phyloP scores from a whole-genome alignment of 805 yeast species.

The Hanseniaspora singularis region DNA sequence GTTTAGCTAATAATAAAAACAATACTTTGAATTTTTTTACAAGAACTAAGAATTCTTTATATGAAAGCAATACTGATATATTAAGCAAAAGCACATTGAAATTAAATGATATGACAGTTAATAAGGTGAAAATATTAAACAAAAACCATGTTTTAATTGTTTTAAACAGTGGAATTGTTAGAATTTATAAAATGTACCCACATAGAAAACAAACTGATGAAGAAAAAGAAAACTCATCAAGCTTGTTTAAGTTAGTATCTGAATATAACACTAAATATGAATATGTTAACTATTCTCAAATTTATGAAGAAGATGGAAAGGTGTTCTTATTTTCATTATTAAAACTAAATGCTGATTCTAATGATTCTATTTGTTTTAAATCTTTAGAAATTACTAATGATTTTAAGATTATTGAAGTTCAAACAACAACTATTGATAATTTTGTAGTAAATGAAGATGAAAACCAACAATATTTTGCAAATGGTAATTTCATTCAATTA shows the following conservation, averaged over 20 bases:
- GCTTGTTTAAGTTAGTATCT: slow-evolving; percentile 18
- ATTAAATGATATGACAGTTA: slow-evolving; percentile 18
- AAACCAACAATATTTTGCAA: slow-evolving; percentile 23
- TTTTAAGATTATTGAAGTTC: slow-evolving; percentile 21
- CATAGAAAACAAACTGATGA: slow-evolving; percentile 19
- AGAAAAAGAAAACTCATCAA: not conserved
- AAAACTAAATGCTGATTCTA: slow-evolving; percentile 20
- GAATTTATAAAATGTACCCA: slow-evolving; percentile 19
- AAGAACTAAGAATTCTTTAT: slow-evolving; percentile 15
- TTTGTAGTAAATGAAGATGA: slow-evolving; percentile 16
- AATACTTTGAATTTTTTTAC: slow-evolving; percentile 20
- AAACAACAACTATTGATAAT: slow-evolving; percentile 23
- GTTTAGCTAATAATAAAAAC: slow-evolving; percentile 20
- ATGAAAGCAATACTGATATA: slow-evolving; percentile 17
- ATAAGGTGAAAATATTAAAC: slow-evolving; percentile 20
- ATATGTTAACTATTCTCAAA: slow-evolving; percentile 21
- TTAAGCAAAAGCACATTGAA: slow-evolving; percentile 18
- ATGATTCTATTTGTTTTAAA: slow-evolving; percentile 23
- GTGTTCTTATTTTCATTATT: slow-evolving; percentile 21
- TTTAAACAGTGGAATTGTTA: slow-evolving; percentile 25
- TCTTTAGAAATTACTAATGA: slow-evolving; percentile 15
- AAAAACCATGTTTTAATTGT: slow-evolving; percentile 21
- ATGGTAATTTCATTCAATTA: slow-evolving; percentile 24
- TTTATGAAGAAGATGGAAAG: slow-evolving; percentile 18
- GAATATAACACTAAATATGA: slow-evolving; percentile 22